These are phyloP conservation scores for Naumovozyma baii DNA, from an alignment of 805 yeast genomes.

Conservation along the genomic window DNA sequence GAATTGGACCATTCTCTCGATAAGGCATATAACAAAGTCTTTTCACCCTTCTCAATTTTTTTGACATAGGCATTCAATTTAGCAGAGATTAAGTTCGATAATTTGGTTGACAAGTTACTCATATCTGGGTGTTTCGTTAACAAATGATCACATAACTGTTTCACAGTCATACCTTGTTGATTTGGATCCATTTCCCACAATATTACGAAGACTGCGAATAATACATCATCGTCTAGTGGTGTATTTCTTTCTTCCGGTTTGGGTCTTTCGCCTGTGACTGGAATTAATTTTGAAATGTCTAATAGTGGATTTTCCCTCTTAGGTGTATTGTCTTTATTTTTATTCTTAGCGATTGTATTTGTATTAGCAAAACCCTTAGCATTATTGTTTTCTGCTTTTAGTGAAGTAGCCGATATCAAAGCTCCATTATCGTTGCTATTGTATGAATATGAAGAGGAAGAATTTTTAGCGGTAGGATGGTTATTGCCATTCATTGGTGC, in stretches of 20 bases:
- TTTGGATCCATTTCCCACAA: conserved; percentile 58
- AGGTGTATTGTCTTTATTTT: conserved; percentile 13
- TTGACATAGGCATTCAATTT: conserved; percentile 78
- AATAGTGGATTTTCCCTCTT: conserved; percentile 18
- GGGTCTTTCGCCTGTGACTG: conserved; percentile 70
- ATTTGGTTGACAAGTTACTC: conserved; percentile 71
- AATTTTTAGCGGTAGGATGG: not conserved
- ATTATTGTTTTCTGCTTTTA: not conserved
- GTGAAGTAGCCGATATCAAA: not conserved
- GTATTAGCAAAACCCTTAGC: too few species aligned
- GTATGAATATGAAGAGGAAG: not conserved
- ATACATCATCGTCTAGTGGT: conserved; percentile 56
- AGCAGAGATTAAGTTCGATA: conserved; percentile 73
- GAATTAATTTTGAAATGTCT: conserved; percentile 61
- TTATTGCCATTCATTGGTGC: too few species aligned
- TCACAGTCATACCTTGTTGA: conserved; percentile 80
- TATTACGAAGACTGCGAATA: conserved; percentile 65
- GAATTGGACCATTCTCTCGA: conserved; percentile 90
- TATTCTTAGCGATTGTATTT: conserved; percentile 1
- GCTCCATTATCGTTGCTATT: not conserved
- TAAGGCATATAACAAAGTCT: conserved; percentile 58
- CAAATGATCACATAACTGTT: conserved; percentile 71
- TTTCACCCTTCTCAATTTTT: conserved; percentile 76
- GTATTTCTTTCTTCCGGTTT: conserved; percentile 52
- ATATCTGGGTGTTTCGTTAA: conserved; percentile 71